A percentile compares a stretch with the other conserved stretches of the same genome.
Evolutionary conservation across 1,139 yeast genomes (phyloP).

Genomic region (Diutina siamensis): DNA sequence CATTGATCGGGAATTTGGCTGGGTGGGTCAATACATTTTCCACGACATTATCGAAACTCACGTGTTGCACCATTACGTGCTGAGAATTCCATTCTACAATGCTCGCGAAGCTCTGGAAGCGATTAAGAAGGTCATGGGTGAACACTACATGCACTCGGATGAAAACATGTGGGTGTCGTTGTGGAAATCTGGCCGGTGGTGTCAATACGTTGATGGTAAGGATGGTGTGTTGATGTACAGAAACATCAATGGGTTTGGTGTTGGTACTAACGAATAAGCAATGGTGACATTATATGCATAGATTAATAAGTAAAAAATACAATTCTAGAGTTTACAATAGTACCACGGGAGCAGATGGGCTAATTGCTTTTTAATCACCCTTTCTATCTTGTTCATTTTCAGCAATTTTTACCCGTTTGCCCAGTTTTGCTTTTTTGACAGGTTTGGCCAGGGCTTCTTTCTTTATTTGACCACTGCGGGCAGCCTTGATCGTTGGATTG

Average conservation of each 20-base stretch:
- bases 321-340: too few relatives aligned
- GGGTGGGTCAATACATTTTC: conserved; percentile 44
- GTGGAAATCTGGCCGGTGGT: conserved; percentile 44
- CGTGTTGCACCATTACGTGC: conserved; percentile 50
- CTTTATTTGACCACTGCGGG: not conserved
- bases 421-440: not conserved
- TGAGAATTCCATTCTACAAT: conserved; percentile 52
- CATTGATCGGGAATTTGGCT: conserved; percentile 52
- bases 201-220: conserved; percentile 34
- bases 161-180: conserved; percentile 48
- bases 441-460: too few relatives aligned
- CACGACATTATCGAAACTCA: conserved; percentile 58
- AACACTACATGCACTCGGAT: conserved; percentile 39
- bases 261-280: conserved; percentile 9
- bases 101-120: conserved; percentile 51
- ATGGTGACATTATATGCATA: too few relatives aligned
- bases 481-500: not conserved
- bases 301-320: too few relatives aligned
- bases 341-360: too few relatives aligned
- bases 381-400: too few relatives aligned
- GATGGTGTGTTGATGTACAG: conserved; percentile 48
- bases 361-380: too few relatives aligned
- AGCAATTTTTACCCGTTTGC: not conserved
- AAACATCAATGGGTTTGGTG: conserved; percentile 41
- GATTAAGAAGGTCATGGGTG: conserved; percentile 49